These are phyloP conservation scores for Nicotiana benthamiana DNA, from an alignment of 257 asterid genomes.

Conservation along the genomic window DNA sequence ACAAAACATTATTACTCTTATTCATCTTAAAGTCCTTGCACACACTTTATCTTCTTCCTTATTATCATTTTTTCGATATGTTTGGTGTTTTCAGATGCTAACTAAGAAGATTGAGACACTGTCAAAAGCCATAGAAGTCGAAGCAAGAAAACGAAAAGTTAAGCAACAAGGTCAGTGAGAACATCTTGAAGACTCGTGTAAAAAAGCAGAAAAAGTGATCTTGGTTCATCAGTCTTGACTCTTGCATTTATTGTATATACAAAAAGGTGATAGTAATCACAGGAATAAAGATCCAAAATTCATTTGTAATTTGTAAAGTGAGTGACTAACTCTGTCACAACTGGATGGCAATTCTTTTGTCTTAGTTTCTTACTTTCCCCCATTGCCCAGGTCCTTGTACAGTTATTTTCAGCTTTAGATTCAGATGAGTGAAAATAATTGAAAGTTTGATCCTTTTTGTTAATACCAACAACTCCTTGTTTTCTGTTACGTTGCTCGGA, in stretches of 20 bases:
- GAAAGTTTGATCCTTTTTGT: background rate
- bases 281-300: background rate
- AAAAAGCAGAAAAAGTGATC: background rate
- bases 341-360: background rate
- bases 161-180: constrained; percentile 44
- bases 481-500: background rate
- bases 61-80: background rate
- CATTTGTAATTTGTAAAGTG: background rate
- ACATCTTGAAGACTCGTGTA: background rate
- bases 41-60: background rate
- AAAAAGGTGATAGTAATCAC: background rate
- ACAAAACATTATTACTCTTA: background rate
- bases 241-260: background rate
- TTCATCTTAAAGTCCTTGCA: background rate
- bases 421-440: background rate
- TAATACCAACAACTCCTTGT: background rate
- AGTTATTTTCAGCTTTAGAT: background rate
- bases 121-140: constrained; percentile 57
- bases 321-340: background rate
- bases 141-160: constrained; percentile 60
- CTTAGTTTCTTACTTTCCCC: constrained; percentile 8
- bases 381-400: background rate
- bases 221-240: background rate
- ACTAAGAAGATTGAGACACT: constrained; percentile 56
- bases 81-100: constrained; percentile 44